A percentile compares a stretch with the other conserved stretches of the same genome.
Evolutionary conservation across 1,284 basidiomycete genomes (phyloP).

Genomic region (Ganoderma leucocontextum): DNA sequence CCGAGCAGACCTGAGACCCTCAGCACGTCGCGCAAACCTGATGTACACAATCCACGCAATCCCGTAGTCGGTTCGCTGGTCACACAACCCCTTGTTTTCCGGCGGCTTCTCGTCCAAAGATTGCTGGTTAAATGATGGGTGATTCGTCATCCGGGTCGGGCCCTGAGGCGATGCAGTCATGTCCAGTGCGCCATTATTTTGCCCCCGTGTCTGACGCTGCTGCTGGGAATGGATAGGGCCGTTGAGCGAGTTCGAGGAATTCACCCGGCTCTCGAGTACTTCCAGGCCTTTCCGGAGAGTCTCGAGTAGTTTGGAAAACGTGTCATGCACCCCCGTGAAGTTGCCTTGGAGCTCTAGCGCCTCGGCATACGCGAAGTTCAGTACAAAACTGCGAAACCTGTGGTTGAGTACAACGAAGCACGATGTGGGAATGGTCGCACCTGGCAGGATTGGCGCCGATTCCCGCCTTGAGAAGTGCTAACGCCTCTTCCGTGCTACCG

Average conservation of each 20-base stretch:
- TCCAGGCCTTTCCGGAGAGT: constrained; percentile 82
- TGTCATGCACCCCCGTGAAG: constrained; percentile 69
- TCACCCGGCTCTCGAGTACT: constrained; percentile 60
- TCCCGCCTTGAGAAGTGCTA: constrained; percentile 84
- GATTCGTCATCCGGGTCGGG: constrained; percentile 31
- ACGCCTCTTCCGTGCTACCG: constrained; percentile 86
- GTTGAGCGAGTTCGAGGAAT: constrained; percentile 54
- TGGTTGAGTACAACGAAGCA: background rate
- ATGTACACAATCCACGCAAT: constrained; percentile 89
- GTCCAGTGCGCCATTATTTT: background rate
- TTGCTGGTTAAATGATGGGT: constrained; percentile 50
- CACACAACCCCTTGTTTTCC: constrained; percentile 61
- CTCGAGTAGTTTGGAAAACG: constrained; percentile 78
- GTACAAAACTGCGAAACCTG: constrained; percentile 71
- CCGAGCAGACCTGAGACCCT: constrained; percentile 84
- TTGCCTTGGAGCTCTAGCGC: constrained; percentile 76
- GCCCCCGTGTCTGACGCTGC: constrained; percentile 10
- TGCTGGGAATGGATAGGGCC: too few species aligned
- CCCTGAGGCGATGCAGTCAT: constrained; percentile 4
- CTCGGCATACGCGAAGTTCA: constrained; percentile 93
- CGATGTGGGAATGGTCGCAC: constrained; percentile 46
- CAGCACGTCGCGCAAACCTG: constrained; percentile 88
- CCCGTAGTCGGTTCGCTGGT: constrained; percentile 72
- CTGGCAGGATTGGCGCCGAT: constrained; percentile 89
- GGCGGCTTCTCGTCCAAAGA: constrained; percentile 54